Percentiles rank a stretch among this genome's conserved stretches.
These are phyloP conservation scores for Penicillium sp. DNA, from an alignment of 2,329 filamentous ascomycete species.

Conservation along the genomic window DNA sequence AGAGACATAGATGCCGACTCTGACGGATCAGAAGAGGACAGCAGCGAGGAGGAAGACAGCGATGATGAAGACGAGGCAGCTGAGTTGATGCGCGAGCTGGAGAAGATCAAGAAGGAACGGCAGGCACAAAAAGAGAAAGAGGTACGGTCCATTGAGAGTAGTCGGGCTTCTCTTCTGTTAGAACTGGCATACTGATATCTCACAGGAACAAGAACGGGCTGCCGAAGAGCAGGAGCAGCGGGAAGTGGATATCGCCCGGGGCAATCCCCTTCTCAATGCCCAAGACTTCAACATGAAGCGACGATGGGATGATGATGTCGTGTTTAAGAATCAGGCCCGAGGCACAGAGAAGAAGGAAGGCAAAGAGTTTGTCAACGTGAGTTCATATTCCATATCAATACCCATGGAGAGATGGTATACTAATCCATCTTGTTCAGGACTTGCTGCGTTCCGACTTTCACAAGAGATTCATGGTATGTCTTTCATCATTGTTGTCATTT, in stretches of 20 bases:
- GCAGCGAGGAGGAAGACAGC: constrained; percentile 65
- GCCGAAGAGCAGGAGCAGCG: constrained; percentile 81
- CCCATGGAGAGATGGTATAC: constrained; percentile 9
- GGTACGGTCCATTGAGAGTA: constrained; percentile 44
- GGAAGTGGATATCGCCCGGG: constrained; percentile 86
- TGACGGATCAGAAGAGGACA: constrained; percentile 66
- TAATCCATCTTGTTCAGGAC: constrained; percentile 61
- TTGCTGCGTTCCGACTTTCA: constrained; percentile 95
- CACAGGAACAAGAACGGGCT: constrained; percentile 76
- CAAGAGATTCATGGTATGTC: constrained; percentile 84
- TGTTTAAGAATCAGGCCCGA: constrained; percentile 98
- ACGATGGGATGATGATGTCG: constrained; percentile 96
- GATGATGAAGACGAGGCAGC: constrained; percentile 82
- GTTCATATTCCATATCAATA: constrained; percentile 34
- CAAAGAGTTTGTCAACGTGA: constrained; percentile 96
- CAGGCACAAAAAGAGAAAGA: constrained; percentile 80
- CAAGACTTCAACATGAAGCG: constrained; percentile 87
- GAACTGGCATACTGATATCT: constrained; percentile 22
- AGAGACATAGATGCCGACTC: constrained; percentile 85
- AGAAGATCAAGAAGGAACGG: constrained; percentile 88
- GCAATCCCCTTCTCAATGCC: constrained; percentile 87
- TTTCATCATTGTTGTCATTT: background rate
- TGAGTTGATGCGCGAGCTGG: constrained; percentile 87
- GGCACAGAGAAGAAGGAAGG: constrained; percentile 91
- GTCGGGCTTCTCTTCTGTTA: background rate